Percentiles rank a stretch among this genome's conserved stretches.
phyloP scores from a whole-genome alignment of 169 alveolate genomes.

The Theileria annulata region DNA sequence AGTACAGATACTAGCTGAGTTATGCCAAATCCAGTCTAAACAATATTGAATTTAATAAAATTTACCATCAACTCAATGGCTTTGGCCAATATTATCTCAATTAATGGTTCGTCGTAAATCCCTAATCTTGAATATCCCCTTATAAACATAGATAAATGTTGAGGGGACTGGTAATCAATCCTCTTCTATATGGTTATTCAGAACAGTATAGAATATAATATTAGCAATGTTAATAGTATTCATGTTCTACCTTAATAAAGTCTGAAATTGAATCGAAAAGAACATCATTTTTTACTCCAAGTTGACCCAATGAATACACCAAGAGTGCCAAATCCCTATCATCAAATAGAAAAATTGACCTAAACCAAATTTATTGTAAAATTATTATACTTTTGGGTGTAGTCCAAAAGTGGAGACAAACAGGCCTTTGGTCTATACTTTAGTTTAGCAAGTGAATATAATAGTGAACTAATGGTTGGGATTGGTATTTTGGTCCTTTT shows the following conservation, averaged over 20 bases:
- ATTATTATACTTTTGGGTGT: slow-evolving; percentile 13
- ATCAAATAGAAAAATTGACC: slow-evolving; percentile 46
- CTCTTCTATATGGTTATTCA: slow-evolving; percentile 18
- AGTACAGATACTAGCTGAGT: slow-evolving; percentile 50
- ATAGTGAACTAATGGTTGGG: slow-evolving; percentile 42
- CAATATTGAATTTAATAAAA: neutral
- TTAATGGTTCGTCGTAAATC: slow-evolving; percentile 11
- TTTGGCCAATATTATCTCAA: slow-evolving; percentile 30
- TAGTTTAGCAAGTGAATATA: slow-evolving; percentile 59
- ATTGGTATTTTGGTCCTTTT: neutral
- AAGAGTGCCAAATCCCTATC: slow-evolving; percentile 59
- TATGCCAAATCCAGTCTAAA: slow-evolving; percentile 53
- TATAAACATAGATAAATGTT: slow-evolving; percentile 57
- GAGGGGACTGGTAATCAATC: slow-evolving; percentile 51
- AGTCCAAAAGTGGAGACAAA: slow-evolving; percentile 21
- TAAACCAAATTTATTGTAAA: neutral
- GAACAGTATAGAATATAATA: neutral
- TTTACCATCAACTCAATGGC: slow-evolving; percentile 27
- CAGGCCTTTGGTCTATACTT: slow-evolving; percentile 36
- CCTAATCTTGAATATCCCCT: slow-evolving; percentile 55
- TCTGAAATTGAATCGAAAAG: slow-evolving; percentile 37
- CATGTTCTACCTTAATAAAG: slow-evolving; percentile 22
- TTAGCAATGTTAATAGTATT: neutral
- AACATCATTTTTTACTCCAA: slow-evolving; percentile 30
- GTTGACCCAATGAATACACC: slow-evolving; percentile 56